phyloP scores from a whole-genome alignment of 2,329 filamentous ascomycete genomes.

The Fonsecaea erecta region DNA sequence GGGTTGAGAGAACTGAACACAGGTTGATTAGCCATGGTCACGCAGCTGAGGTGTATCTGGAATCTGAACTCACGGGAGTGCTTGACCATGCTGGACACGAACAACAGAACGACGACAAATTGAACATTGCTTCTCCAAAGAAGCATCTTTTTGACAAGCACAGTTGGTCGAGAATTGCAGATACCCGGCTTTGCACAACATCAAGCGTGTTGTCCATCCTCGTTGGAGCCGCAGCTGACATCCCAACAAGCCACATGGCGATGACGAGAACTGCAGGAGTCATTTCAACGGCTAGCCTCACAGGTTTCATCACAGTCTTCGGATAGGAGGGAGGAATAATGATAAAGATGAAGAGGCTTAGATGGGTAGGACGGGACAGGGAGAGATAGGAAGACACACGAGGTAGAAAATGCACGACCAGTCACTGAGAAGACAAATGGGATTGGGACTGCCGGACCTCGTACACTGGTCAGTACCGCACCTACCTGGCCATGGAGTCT shows the following conservation, averaged over 20 bases:
- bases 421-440: background rate
- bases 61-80: slow-evolving; percentile 11
- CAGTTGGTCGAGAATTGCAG: slow-evolving; percentile 14
- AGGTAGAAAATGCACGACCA: background rate
- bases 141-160: slow-evolving; percentile 25
- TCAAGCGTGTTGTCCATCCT: slow-evolving; percentile 9
- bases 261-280: slow-evolving; percentile 1
- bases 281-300: slow-evolving; percentile 1
- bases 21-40: background rate
- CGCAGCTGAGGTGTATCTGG: background rate
- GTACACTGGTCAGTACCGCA: background rate
- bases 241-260: slow-evolving; percentile 9
- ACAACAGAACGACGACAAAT: slow-evolving; percentile 16
- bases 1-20: slow-evolving; percentile 20
- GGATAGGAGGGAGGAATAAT: background rate
- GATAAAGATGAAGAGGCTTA: slow-evolving; percentile 2
- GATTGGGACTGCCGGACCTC: background rate
- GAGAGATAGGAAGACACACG: background rate
- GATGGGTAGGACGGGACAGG: background rate
- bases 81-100: slow-evolving; percentile 20
- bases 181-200: slow-evolving; percentile 1
- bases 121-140: slow-evolving; percentile 21
- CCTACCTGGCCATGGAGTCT: background rate
- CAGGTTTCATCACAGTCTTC: background rate
- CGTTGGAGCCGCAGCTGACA: slow-evolving; percentile 21